Evolutionary conservation across 2,329 filamentous ascomycete genomes (phyloP).

Genomic region (Aphanoascus verrucosus): DNA sequence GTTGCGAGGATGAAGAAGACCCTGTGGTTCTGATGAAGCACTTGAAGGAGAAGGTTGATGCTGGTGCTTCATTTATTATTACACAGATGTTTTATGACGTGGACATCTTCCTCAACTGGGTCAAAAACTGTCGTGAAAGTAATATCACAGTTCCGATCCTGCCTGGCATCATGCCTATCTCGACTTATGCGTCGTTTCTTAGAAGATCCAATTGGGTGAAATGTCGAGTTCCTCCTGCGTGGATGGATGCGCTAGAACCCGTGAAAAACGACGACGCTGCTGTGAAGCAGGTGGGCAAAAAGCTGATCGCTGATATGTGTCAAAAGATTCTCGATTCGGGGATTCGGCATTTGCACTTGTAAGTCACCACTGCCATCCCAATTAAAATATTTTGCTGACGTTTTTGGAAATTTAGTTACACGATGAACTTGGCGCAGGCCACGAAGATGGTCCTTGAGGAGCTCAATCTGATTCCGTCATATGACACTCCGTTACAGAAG

Average conservation of each 20-base stretch:
- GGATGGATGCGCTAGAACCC: constrained; percentile 73
- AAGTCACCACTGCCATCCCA: constrained; percentile 22
- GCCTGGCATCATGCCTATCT: constrained; percentile 85
- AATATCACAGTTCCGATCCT: constrained; percentile 78
- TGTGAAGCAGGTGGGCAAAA: constrained; percentile 80
- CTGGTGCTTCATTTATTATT: constrained; percentile 84
- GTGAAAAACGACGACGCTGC: constrained; percentile 95
- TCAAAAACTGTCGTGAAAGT: constrained; percentile 68
- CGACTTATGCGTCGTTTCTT: constrained; percentile 86
- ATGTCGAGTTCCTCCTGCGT: constrained; percentile 67
- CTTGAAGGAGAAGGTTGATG: constrained; percentile 93
- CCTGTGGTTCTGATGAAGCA: constrained; percentile 78
- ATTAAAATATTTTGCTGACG: neutral
- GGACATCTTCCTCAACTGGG: constrained; percentile 89
- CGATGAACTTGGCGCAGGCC: constrained; percentile 94
- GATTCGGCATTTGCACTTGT: constrained; percentile 83
- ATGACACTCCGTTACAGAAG: constrained; percentile 69
- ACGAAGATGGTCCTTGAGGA: constrained; percentile 92
- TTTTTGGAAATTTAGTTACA: constrained; percentile 51
- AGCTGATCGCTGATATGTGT: constrained; percentile 80
- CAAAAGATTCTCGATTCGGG: constrained; percentile 71
- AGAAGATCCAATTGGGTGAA: constrained; percentile 86
- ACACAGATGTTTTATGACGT: constrained; percentile 99
- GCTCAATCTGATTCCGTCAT: constrained; percentile 66
- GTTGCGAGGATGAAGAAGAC: constrained; percentile 84